Evolutionary conservation across 1,139 yeast species (phyloP), one percentile per base, ranked within the genome.

Genomic region (Geotrichum cucujoidarum): DNA sequence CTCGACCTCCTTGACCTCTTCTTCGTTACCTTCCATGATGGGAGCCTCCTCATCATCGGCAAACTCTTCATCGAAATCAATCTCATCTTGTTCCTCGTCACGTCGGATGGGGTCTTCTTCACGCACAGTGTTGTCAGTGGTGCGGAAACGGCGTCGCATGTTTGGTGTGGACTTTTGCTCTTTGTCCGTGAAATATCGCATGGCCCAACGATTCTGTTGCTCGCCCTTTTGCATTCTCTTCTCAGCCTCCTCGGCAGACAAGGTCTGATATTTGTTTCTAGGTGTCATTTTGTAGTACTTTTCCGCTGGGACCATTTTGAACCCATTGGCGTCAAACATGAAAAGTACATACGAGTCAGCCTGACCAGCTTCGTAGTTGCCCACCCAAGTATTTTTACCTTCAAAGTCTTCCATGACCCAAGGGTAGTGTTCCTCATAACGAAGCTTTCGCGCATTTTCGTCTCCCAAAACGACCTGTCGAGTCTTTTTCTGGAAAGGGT

Each of bases 1-100:
- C 65, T 92, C 97, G 35, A 90, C 85, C 57, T 89, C 85, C 64
- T 85, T 89, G 63, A 88, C 86, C 62, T 92, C 98, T 60, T 88
- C 95, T 62, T 92, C 98, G 52, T 90, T 89, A 45, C 97, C 97
- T 61, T 92, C 98, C 77, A 92, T 81, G 52, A 90, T 86, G 25
- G 98, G 98, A 1, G 97, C 97, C 65, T 92, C 98, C 69, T 92
- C 98, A 65, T 92, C 98, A 66, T 92, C 98, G 20, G 95, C 97
- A 68, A 92, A 92, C 64, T 90, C 97, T 64, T 92, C 98, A 57
- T 92, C 97, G 60, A 77, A 94, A 69, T 92, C 98, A 57, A 90
- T 70, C 62, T 90, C 97, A 57, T 90, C 97, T 56, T 86, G 90
- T 54, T 88, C 95, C 8, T 88, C 83, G 57, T 81, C 88, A 55